A percentile compares a stretch with the other conserved stretches of the same genome.
Evolutionary conservation across 352 stramenopile species (phyloP).

Genomic region (Pythium oligandrum): DNA sequence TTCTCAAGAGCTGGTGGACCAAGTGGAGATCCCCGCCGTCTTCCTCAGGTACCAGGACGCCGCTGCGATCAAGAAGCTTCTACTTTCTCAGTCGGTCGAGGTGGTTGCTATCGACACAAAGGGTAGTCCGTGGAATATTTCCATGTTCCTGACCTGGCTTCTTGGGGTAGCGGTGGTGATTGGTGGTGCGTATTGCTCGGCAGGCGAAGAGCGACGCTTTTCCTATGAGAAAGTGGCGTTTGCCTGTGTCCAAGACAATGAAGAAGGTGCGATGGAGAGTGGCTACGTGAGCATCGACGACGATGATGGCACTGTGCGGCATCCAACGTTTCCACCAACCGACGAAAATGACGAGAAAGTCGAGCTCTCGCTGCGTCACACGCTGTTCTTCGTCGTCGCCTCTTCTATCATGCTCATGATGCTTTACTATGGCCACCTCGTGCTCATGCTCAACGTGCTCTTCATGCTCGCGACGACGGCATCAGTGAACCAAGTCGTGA

Average conservation of each 20-base stretch:
- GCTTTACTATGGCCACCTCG: conserved; percentile 62
- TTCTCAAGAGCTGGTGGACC: conserved; percentile 3
- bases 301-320: too few species aligned
- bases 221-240: conserved; percentile 46
- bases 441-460: conserved; percentile 46
- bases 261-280: conserved; percentile 6
- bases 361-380: conserved; percentile 47
- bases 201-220: conserved; percentile 38
- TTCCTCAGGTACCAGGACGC: conserved; percentile 38
- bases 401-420: conserved; percentile 51
- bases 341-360: conserved; percentile 18
- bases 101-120: conserved; percentile 32
- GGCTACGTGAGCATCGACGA: conserved; percentile 23
- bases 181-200: conserved; percentile 43
- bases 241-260: background rate
- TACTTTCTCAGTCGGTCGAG: conserved; percentile 7
- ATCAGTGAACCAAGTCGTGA: conserved; percentile 42
- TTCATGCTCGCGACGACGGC: conserved; percentile 47
- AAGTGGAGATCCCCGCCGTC: conserved; percentile 30
- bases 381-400: conserved; percentile 49
- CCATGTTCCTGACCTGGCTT: conserved; percentile 60
- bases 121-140: conserved; percentile 57
- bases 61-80: conserved; percentile 21
- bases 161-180: conserved; percentile 46
- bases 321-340: too few species aligned